Evolutionary conservation across 208 protist species (phyloP), one percentile per base, ranked within the genome.

Genomic region (Dictyostelium gargantuum): DNA sequence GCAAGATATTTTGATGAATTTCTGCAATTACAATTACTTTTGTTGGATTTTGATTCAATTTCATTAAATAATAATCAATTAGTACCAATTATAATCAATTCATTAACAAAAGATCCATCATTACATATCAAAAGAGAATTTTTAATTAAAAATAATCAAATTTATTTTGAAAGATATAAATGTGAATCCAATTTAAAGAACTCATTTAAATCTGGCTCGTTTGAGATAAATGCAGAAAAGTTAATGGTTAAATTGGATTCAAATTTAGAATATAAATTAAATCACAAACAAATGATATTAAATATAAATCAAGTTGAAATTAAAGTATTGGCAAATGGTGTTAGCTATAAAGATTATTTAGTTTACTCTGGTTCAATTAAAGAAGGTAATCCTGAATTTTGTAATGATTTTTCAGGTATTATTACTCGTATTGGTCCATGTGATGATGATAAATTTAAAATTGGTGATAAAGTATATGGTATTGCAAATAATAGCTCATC

Each of bases 361-460:
- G 26, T 77, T 11, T 86, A 77, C 38, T 26, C 3, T 35, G n/a
- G 72, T 13, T 4, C 3, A 1, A 10, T 0, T 23, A 6, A 5
- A 13, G 2, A 21, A 21, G 15, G 15, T 40, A 8, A 9, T 40
- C 29, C 48, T 19, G 21, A n/a, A 61, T 56, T 97, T 54, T 94
- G 95, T 50, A 32, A 58, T 11, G 96, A 97, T 80, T 95, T 86
- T 72, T 76, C 92, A 46, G 96, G 96, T 66, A 54, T 95, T 2
- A 85, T 97, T 10, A 77, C 48, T n/a, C 9, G 54, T 15, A 50
- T 94, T 38, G 95, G 94, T 5, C 21, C 38, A 19, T 54, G 52
- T 46, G 96, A 96, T 6, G 29, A 58, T 35, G 58, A 70, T 46
- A 4, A 92, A 15, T 80, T 95, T 29, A 91, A 85, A 13, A 21